A percentile compares a stretch with the other conserved stretches of the same genome.
Evolutionary conservation across 495 filamentous ascomycete species (phyloP).

Genomic region (Parathielavia hyrcaniae): DNA sequence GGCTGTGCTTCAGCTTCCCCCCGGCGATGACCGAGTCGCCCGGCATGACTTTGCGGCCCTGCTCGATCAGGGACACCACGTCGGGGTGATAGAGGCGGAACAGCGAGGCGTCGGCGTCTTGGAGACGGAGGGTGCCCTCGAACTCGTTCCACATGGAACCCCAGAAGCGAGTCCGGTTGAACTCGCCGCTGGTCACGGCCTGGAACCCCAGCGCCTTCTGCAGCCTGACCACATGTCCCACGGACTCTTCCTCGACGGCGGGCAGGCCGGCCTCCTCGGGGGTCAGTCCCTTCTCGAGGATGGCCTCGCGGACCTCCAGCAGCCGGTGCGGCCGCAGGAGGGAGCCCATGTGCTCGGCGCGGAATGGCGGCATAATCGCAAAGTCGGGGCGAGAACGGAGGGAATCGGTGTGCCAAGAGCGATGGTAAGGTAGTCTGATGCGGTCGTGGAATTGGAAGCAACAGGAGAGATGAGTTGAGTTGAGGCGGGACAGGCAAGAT

Average conservation of each 20-base stretch:
- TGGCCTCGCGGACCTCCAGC: conserved; percentile 53
- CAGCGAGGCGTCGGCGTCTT: conserved; percentile 60
- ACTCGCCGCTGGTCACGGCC: conserved; percentile 71
- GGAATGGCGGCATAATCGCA: conserved; percentile 57
- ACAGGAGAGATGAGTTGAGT: not conserved
- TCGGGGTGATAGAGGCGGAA: conserved; percentile 75
- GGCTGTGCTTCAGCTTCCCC: conserved; percentile 62
- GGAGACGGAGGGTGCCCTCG: conserved; percentile 56
- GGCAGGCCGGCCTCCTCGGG: conserved; percentile 47
- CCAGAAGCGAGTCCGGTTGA: conserved; percentile 56
- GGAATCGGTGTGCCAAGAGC: no score
- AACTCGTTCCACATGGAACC: conserved; percentile 72
- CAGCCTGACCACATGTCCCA: conserved; percentile 58
- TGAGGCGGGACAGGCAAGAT: not conserved
- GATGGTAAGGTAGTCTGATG: no score
- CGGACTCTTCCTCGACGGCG: conserved; percentile 57
- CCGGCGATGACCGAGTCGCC: conserved; percentile 69
- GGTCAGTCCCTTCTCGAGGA: conserved; percentile 53
- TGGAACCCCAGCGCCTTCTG: conserved; percentile 63
- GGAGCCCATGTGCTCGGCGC: conserved; percentile 79
- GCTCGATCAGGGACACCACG: conserved; percentile 56
- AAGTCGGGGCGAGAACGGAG: not conserved
- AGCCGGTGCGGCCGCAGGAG: conserved; percentile 67
- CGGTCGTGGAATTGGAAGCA: not conserved
- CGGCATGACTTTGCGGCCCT: conserved; percentile 58